Evolutionary conservation across 352 stramenopile species (phyloP).

Genomic region (Globisporangium cylindrosporum): DNA sequence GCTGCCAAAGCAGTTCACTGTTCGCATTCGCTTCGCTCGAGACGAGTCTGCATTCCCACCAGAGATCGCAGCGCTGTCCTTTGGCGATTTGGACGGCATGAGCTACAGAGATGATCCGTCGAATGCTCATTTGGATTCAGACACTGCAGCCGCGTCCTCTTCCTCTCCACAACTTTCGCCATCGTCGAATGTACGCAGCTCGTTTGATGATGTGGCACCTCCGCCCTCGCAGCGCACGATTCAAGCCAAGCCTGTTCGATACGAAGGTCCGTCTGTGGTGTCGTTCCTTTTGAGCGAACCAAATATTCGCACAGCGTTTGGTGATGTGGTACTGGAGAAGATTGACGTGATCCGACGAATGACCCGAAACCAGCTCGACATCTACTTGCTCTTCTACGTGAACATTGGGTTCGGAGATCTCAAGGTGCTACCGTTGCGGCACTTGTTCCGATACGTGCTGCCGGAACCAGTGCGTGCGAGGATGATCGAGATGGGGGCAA

Average conservation of each 20-base stretch:
- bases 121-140: neutral
- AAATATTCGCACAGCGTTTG: slow-evolving; percentile 70
- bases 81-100: slow-evolving; percentile 22
- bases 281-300: slow-evolving; percentile 64
- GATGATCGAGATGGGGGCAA: slow-evolving; percentile 68
- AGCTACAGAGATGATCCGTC: slow-evolving; percentile 10
- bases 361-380: slow-evolving; percentile 47
- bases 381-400: slow-evolving; percentile 80
- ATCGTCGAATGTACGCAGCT: slow-evolving; percentile 8
- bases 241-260: slow-evolving; percentile 52
- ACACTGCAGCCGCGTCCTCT: neutral
- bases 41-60: slow-evolving; percentile 47
- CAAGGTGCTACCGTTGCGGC: slow-evolving; percentile 61
- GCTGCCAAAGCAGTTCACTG: slow-evolving; percentile 62
- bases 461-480: slow-evolving; percentile 57
- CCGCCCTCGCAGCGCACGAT: slow-evolving; percentile 11
- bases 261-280: slow-evolving; percentile 64
- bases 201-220: slow-evolving; percentile 10
- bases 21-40: slow-evolving; percentile 56
- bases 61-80: slow-evolving; percentile 26
- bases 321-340: slow-evolving; percentile 79
- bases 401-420: slow-evolving; percentile 44
- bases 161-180: neutral
- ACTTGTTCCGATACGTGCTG: slow-evolving; percentile 78
- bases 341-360: slow-evolving; percentile 73